Conservation (phyloP, 192 early-diverging fungal genomes). For the Mortierella antarctica region DNA sequence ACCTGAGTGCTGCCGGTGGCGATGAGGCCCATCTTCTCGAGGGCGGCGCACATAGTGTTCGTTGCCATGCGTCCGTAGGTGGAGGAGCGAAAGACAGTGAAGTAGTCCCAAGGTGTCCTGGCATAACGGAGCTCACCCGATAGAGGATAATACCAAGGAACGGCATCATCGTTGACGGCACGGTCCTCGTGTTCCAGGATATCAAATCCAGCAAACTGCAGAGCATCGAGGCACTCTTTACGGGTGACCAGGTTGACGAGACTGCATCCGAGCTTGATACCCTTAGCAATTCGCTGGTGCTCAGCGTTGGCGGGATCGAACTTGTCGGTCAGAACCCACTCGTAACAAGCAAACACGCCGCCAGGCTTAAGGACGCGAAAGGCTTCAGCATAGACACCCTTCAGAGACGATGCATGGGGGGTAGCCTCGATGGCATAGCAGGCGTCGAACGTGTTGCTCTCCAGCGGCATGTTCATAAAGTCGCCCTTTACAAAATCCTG, state of each 20-base stretch:
- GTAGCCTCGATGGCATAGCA: constrained; percentile 92
- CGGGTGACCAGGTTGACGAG: constrained; percentile 22
- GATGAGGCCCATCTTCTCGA: constrained; percentile 81
- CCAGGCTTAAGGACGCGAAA: constrained; percentile 92
- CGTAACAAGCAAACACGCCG: constrained; percentile 86
- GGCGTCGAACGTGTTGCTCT: constrained; percentile 78
- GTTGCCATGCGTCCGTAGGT: constrained; percentile 74
- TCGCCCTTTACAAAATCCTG: constrained; percentile 74
- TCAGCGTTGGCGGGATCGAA: constrained; percentile 80
- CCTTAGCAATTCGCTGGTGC: constrained; percentile 80
- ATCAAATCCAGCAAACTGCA: constrained; percentile 84
- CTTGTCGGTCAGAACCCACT: constrained; percentile 89
- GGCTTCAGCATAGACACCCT: constrained; percentile 85
- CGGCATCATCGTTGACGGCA: constrained; percentile 59
- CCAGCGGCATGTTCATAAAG: constrained; percentile 85
- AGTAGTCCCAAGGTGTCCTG: constrained; percentile 31
- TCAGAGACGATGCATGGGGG: constrained; percentile 84
- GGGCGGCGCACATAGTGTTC: constrained; percentile 72
- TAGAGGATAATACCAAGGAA: constrained; percentile 77
- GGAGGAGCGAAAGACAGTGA: constrained; percentile 55
- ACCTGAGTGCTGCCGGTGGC: constrained; percentile 84
- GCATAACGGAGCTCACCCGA: constrained; percentile 57
- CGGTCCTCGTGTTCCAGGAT: constrained; percentile 72
- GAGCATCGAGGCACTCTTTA: constrained; percentile 65
- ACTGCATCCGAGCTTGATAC: constrained; percentile 70